Base-by-base conservation (phyloP, 2,329 filamentous ascomycete genomes). In the Claviceps digitariae region DNA sequence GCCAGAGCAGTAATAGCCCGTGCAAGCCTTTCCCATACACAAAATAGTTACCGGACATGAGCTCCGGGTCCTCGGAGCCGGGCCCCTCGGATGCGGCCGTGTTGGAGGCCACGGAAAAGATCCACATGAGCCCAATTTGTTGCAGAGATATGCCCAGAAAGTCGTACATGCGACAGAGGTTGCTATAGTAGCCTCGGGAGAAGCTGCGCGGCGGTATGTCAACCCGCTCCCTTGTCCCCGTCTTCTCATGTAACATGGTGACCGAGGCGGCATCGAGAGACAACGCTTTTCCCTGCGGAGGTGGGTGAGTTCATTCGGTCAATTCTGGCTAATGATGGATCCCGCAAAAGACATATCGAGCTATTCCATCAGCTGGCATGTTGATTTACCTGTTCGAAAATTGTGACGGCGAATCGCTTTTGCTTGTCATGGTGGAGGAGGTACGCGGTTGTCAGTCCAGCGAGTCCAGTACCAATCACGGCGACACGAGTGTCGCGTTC, bases 11-110 rank as follows among this genome's bases (percentile, higher is more conserved):
- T 0, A 71, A 71, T 17, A 73, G 60, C 56, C 69, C 69, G 57
- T 81, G 77, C 38, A 74, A 65, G 44, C 79, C 78, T 2, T 76
- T 80, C 0, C 77, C 70, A 58, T 82, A 74, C 15, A 76, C 65
- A 53, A 78, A 77, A 61, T 78, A 77, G 21, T 69, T 62, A 10
- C 63, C 66, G 1, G 67, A 54, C 9, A 56, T 54, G 20, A 56
- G 52, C 34, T 56, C 59, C 4, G 60, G 53, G 13, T 53, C 50
- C 21, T 58, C 54, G 1, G 51, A 41, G 21, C 29, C 34, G 41
- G 15, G 3, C 41, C 17, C 15, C 41, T 50, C 50, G 57, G 49
- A 27, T 3, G 50, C 50, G 7, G 31, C 40, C 7, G 44, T 49
- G 12, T 59, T 13, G n/a, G 59, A 51, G 17, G 62, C 58, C 50